Base-by-base conservation (phyloP, 164 flowering plant genomes). In the Vitis vinifera region DNA sequence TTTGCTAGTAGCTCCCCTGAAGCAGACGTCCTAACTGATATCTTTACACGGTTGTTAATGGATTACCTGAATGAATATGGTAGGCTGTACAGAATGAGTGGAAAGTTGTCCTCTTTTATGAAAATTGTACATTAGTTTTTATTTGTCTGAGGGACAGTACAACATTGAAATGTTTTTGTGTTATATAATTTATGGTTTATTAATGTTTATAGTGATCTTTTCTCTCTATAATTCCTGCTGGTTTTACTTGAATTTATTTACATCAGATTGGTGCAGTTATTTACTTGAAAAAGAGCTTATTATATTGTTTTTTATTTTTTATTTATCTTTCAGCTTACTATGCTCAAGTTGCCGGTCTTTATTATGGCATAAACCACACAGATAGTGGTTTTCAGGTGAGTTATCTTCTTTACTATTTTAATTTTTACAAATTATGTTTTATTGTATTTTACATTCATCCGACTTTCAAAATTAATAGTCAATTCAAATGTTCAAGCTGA, bases 31-130 rank as follows among this genome's bases (percentile, higher is more conserved):
- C 89, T 95, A 53, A 88, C 94, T 62, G 79, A 81, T 29, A 82
- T 95, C 59, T 95, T 93, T 71, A 78, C 94, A 1, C 86, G 85
- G 65, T 70, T 95, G 71, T 73, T 95, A 65, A 86, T 82, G 88
- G 99, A 95, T 79, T 90, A 93, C 82, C 79, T 95, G 88, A 95
- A 93, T 90, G 99, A 95, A 86, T 91, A 87, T 81, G 99, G 99
- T 93, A 82, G 78, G 86, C 59, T 78, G 27, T 44, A 68, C 11
- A 50, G 58, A 3, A 63, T 65, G n/a, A 59, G 66, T 59, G 59
- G 37, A 12, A 14, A 47, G 15, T 6, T 55, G 67, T 19, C n/a
- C 30, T 64, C 2, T n/a, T 37, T 37, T 37, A 6, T 37, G 44
- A 37, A 37, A 37, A 37, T 37, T 50, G 2, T 62, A 62, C 23